Conservation (phyloP, 371 early-diverging fungal genomes). For the Encephalitozoon hellem region DNA sequence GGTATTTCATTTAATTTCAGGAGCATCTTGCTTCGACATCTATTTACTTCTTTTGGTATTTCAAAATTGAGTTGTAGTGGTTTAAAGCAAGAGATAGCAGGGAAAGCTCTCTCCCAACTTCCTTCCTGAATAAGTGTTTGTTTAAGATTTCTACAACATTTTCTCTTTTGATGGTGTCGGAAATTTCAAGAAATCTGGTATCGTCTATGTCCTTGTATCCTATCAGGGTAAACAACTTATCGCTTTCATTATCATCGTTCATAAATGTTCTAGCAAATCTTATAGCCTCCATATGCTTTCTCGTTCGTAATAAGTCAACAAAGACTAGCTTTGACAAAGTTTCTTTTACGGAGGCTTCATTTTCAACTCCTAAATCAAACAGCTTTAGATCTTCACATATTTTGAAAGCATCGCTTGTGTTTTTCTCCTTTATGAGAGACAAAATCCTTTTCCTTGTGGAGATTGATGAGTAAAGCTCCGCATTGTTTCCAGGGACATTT, state of each 20-base stretch:
- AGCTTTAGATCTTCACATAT: background rate
- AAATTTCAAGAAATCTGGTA: background rate
- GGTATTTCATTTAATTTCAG: conserved; percentile 5
- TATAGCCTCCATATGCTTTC: background rate
- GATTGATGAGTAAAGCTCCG: background rate
- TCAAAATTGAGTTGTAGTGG: background rate
- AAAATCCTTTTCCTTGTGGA: background rate
- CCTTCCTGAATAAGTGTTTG: background rate
- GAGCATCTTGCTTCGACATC: background rate
- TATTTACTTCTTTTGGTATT: background rate
- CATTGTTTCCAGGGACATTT: background rate
- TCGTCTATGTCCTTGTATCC: background rate
- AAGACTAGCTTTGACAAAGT: background rate
- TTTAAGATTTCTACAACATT: background rate
- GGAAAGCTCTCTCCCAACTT: background rate
- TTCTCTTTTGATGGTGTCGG: background rate
- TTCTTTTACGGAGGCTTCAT: background rate
- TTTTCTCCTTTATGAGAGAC: background rate
- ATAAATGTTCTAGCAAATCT: background rate
- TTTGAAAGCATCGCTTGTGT: background rate
- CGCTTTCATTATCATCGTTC: background rate
- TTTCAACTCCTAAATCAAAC: background rate
- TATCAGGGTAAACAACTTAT: background rate
- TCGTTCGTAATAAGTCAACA: background rate
- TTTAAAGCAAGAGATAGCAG: background rate